Conservation (phyloP, 23 red algal genomes). For the Gracilaria caudata region DNA sequence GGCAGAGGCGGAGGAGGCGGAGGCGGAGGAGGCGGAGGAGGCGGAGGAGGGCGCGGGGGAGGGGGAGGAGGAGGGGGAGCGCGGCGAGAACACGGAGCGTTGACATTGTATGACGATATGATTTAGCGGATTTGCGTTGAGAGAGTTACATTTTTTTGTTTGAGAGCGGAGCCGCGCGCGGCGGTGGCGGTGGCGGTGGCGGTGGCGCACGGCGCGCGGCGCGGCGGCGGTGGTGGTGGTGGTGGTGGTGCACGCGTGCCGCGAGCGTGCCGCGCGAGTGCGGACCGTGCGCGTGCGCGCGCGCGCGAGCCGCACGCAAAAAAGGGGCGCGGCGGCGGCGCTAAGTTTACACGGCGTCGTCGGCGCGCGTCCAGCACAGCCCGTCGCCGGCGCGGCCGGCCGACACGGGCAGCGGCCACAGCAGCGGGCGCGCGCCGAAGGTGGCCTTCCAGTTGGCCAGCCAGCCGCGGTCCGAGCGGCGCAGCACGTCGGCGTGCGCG, state of each 20-base stretch:
- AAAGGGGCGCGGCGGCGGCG: no score
- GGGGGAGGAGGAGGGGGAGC: background rate
- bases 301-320: background rate
- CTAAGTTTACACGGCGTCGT: background rate
- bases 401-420: constrained; percentile 60
- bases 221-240: no score
- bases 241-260: no score
- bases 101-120: no score
- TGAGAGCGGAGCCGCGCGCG: background rate
- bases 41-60: background rate
- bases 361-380: background rate
- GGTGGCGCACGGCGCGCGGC: background rate
- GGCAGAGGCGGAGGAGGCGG: background rate
- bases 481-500: constrained; percentile 13
- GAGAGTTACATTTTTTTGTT: no score
- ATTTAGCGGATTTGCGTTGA: no score
- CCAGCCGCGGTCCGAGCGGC: constrained; percentile 37
- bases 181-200: constrained; percentile 1
- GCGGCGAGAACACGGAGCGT: no score
- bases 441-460: constrained; percentile 39
- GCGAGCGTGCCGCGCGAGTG: background rate
- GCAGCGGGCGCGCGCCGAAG: constrained; percentile 34
- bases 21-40: background rate
- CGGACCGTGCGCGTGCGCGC: background rate
- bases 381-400: constrained; percentile 21